Percentiles rank a stretch among this genome's conserved stretches.
These are phyloP conservation scores for Xylaria sp. DNA, from an alignment of 2,329 filamentous ascomycete genomes.

Conservation along the genomic window DNA sequence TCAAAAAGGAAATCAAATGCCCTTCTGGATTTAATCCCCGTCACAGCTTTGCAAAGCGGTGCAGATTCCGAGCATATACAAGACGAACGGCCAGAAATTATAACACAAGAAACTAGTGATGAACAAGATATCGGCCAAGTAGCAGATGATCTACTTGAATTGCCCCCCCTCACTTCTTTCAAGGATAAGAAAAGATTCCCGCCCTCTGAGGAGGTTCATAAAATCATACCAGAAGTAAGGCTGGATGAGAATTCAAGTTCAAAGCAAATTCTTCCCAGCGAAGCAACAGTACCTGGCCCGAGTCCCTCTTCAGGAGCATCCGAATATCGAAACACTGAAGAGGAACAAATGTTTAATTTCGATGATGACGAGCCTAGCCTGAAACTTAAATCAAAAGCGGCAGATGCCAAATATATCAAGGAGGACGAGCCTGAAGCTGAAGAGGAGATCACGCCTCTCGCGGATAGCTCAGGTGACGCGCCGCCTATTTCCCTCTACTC, in stretches of 20 bases:
- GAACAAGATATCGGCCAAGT: constrained; percentile 33
- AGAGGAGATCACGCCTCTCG: constrained; percentile 37
- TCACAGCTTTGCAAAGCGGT: not conserved
- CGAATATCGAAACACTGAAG: constrained; percentile 36
- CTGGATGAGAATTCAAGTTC: constrained; percentile 12
- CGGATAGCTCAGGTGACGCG: constrained; percentile 31
- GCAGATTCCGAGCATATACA: constrained; percentile 11
- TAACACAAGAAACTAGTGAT: constrained; percentile 31
- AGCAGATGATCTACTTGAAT: constrained; percentile 45
- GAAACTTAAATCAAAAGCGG: constrained; percentile 41
- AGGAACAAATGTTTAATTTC: constrained; percentile 60
- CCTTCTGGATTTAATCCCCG: constrained; percentile 3
- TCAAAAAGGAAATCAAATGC: constrained; percentile 29
- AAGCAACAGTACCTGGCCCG: constrained; percentile 15
- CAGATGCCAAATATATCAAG: constrained; percentile 48
- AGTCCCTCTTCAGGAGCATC: not conserved
- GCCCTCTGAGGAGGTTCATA: constrained; percentile 29
- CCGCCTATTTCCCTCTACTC: constrained; percentile 52
- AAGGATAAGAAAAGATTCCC: constrained; percentile 46
- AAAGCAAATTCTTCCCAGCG: not conserved
- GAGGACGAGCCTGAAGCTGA: constrained; percentile 52
- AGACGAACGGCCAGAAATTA: not conserved
- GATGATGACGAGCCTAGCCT: constrained; percentile 48
- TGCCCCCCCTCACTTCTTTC: constrained; percentile 47
- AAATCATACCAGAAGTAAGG: constrained; percentile 11